Evolutionary conservation across 108 stramenopile species (phyloP), one percentile per base, ranked within the genome.

Genomic region (Discostella stelligeroides): DNA sequence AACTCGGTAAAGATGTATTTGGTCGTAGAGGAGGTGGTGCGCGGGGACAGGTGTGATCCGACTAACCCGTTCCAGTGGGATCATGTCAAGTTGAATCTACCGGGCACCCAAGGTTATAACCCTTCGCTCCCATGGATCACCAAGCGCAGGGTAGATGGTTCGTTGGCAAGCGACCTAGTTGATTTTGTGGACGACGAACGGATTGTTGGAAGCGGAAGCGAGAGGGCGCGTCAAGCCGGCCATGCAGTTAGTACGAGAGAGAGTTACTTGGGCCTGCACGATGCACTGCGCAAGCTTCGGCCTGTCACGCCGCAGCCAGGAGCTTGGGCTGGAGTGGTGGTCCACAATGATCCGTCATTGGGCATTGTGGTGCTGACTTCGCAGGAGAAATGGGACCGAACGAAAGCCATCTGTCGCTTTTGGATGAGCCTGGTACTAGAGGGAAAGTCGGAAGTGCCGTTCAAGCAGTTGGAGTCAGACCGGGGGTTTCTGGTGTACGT

Each of bases 181-280:
- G 9, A 11, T 0, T 50, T 72, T 48, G 69, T 85, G 8, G 84
- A 85, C 68, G 81, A 85, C 41, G 34, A 69, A 15, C 53, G 74
- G 23, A 17, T 70, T 7, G 4, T 8, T 15, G 46, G 64, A 34
- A 53, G 45, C 8, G 39, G 56, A 0, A 54, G 38, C 13, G 47
- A 73, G 17, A 0, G 41, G 14, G 30, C 29, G 4, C 54, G 72
- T 24, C 13, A 27, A 12, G 72, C 63, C 7, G 63, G 40, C 0
- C 70, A 70, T 38, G 42, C n/a, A 0, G 3, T 78, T 0, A 71
- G 55, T 10, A 28, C 56, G 7, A 59, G 28, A 17, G n/a, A n/a
- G n/a, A n/a, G n/a, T n/a, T n/a, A n/a, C n/a, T n/a, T n/a, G n/a
- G n/a, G n/a, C n/a, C n/a, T n/a, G n/a, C n/a, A n/a, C n/a, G n/a